Conservation (phyloP, 139 green algal species). For the Dunaliella primolecta region DNA sequence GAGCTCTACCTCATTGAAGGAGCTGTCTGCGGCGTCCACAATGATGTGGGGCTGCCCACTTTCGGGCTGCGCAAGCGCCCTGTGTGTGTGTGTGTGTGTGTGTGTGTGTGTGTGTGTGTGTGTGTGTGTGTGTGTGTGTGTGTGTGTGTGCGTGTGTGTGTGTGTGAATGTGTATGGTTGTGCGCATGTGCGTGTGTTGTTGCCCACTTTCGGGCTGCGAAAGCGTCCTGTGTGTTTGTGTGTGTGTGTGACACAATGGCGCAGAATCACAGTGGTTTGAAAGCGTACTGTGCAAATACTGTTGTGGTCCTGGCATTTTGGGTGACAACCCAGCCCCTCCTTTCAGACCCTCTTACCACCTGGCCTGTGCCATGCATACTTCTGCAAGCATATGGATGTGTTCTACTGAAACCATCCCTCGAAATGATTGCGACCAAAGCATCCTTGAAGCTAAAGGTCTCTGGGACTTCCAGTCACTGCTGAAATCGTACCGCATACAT, state of each 20-base stretch:
- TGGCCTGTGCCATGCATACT: no score
- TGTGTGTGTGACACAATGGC: not conserved
- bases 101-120: not conserved
- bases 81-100: conserved; percentile 1
- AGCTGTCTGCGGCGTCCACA: conserved; percentile 26
- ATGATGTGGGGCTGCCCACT: conserved; percentile 19
- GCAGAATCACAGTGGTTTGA: no score
- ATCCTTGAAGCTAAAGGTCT: no score
- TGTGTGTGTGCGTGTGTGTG: not conserved
- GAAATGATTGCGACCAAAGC: no score
- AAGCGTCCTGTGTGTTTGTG: not conserved
- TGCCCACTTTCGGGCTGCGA: not conserved
- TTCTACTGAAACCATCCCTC: no score
- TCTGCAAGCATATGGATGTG: no score
- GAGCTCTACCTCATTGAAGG: conserved; percentile 30
- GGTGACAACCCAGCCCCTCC: no score
- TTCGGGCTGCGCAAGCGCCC: not conserved
- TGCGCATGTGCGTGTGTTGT: not conserved
- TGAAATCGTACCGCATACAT: no score
- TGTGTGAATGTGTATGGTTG: not conserved
- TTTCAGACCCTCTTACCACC: no score
- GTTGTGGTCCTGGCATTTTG: no score
- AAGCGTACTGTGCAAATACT: no score
- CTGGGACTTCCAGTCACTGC: no score
- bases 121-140: not conserved